Base-by-base conservation (phyloP, 2,329 filamentous ascomycete species). In the Alternaria conjuncta region DNA sequence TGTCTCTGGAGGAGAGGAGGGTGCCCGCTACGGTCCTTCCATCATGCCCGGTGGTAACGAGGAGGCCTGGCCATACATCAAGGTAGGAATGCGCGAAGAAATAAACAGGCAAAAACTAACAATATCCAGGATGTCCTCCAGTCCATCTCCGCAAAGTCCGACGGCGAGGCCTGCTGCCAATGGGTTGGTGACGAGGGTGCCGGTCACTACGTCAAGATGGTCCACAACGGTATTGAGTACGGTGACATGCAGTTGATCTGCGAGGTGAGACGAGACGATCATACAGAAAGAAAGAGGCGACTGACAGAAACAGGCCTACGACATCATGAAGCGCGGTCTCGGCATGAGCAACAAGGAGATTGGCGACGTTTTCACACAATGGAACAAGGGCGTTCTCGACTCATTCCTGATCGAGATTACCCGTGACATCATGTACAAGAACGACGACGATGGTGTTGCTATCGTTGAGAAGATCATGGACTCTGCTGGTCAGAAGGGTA, bases 121-220 rank as follows among this genome's bases (percentile, higher is more conserved):
- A 67, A 11, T 30, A 9, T 54, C 20, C 62, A 78, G 90, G 94
- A 98, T 78, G 92, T 99, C 80, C 97, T 99, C 88, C 96, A 99
- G 87, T 89, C 89, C 86, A 97, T 99, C 81, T 89, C 96, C 70
- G 96, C 96, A 83, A 98, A 99, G 90, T 96, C 92, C 83, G 95
- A 97, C 79, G 91, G 90, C 78, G 96, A 99, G 88, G 86, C 96
- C 72, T 99, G 96, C 90, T 99, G 96, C 82, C 96, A 99, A 85
- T 99, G 96, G 96, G 96, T 99, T 78, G 96, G 96, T 86, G 96
- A 98, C 85, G 94, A 98, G 84, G 96, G 96, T 89, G 93, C 96
- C 85, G 96, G 96, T 77, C 96, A 99, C 90, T 99, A 97, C 88
- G 95, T 99, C 87, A 99, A 99, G 92, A 99, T 99, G 96, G 96